Base-by-base conservation (phyloP, 345 rosid species). In the Boechera divaricarpa region DNA sequence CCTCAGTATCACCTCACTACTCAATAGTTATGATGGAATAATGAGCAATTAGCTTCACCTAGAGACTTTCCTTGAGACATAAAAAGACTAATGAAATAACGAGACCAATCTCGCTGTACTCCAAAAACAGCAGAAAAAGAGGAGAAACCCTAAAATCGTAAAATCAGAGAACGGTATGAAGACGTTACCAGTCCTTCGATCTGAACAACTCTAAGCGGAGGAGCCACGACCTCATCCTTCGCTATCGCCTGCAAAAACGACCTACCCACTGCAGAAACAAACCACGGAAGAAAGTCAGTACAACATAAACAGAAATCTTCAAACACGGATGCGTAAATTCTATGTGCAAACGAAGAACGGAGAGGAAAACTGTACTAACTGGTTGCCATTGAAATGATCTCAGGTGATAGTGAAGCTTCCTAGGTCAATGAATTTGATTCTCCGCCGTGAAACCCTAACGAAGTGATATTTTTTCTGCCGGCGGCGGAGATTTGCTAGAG, bases 131-230 rank as follows among this genome's bases (percentile, higher is more conserved):
- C 12, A 24, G 13, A 13, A 57, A 38, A 28, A 21, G 21, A 21
- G 21, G 21, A 21, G 21, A 21, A 21, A 21, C 21, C 21, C 21
- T 21, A 21, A 21, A 21, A 21, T 21, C 21, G 57, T 39, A 28
- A 60, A 36, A 38, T 24, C 21, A 63, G 49, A 54, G 44, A 51
- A 12, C 1, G 12, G 29, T 16, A 1, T 5, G 49, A 66, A 4
- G 45, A 72, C 24, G 58, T 35, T 79, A 95, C 99, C 89, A 95
- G 75, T 67, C 99, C 99, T 80, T 95, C 99, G 80, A 95, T 95
- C 86, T 95, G 99, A 72, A 95, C 99, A 57, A 87, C 97, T 72
- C 99, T 86, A 52, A 95, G 99, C 47, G 98, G 97, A 16, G 94
- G 81, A 73, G 94, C 90, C 1, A 83, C 91, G 6, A 73, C 88